Base-by-base conservation (phyloP, 768 basidiomycete species). In the Phlebiopsis gigantea region DNA sequence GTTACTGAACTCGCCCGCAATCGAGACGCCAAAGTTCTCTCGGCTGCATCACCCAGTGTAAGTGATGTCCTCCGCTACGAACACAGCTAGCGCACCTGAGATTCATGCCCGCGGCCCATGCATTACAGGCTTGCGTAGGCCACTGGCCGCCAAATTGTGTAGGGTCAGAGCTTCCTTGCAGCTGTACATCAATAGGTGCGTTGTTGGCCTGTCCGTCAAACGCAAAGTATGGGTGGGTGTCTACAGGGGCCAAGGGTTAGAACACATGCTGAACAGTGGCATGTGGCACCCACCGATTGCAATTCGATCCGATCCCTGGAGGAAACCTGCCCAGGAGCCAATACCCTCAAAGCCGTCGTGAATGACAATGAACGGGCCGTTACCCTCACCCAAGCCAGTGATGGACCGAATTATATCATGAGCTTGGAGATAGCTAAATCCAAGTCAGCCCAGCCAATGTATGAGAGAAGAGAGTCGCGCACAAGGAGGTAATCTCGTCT, bases 1-100 rank as follows among this genome's bases (percentile, higher is more conserved):
- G 6, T 77, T 76, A 46, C 83, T 79, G 70, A 85, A 92, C 71
- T 94, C 91, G 42, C 89, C 91, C 0, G 82, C 84, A 21, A 85
- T 65, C 5, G 82, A 83, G 14, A 92, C 70, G 7, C 92, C 92
- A 63, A 90, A 88, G 4, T 67, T 64, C 47, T 60, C 67, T 60
- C 65, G 79, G 67, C 77, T 79, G 55, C 29, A 61, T 17, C 30
- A 7, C 17, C 26, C 14, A 12, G 14, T 30, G 47, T 45, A 4
- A 48, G 43, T 30, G 25, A 45, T 30, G 42, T 15, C 43, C 19
- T 17, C 42, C 15, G 45, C 6, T 34, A 39, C 15, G 41, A 17
- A 30, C n/a, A 29, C 6, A n/a, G 12, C 29, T 1, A 2, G 49
- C 45, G 70, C 64, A 65, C 80, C 79, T 62, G 65, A 67, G 63